A percentile compares a stretch with the other conserved stretches of the same genome.
Conservation (phyloP, 345 rosid species). For the Hibiscus mutabilis region DNA sequence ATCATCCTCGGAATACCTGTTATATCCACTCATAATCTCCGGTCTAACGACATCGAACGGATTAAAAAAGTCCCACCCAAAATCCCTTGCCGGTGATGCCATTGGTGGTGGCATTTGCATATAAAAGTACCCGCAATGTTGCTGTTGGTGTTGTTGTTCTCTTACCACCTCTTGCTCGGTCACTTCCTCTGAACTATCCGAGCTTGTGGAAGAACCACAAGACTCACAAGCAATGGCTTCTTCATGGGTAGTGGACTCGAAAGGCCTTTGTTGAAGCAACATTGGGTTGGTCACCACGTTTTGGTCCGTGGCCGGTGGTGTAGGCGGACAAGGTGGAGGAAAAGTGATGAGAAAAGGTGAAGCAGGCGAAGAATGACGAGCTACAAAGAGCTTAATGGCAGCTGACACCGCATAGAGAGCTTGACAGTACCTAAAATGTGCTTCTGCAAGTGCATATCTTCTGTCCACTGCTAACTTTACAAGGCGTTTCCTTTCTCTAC, state of each 20-base stretch:
- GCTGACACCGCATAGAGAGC: slow-evolving; percentile 62
- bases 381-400: slow-evolving; percentile 64
- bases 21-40: slow-evolving; percentile 43
- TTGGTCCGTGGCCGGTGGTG: slow-evolving; percentile 16
- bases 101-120: slow-evolving; percentile 38
- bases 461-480: slow-evolving; percentile 55
- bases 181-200: slow-evolving; percentile 24
- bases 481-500: slow-evolving; percentile 25
- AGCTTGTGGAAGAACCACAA: slow-evolving; percentile 28
- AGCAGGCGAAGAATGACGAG: slow-evolving; percentile 57
- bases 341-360: slow-evolving; percentile 63
- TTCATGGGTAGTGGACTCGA: slow-evolving; percentile 42
- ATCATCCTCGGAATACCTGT: slow-evolving; percentile 45
- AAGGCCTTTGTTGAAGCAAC: slow-evolving; percentile 47
- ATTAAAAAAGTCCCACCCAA: slow-evolving; percentile 75
- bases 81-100: slow-evolving; percentile 26
- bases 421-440: slow-evolving; percentile 63
- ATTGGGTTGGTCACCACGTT: slow-evolving; percentile 34
- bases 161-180: slow-evolving; percentile 17
- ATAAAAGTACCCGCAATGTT: slow-evolving; percentile 21
- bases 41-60: slow-evolving; percentile 51
- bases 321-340: slow-evolving; percentile 33
- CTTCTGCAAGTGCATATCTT: slow-evolving; percentile 53
- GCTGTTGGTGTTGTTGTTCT: slow-evolving; percentile 16
- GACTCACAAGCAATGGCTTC: slow-evolving; percentile 40